A percentile compares a stretch with the other conserved stretches of the same genome.
These are phyloP conservation scores for Simplicillium sp. DNA, from an alignment of 2,329 filamentous ascomycete species.

Conservation along the genomic window DNA sequence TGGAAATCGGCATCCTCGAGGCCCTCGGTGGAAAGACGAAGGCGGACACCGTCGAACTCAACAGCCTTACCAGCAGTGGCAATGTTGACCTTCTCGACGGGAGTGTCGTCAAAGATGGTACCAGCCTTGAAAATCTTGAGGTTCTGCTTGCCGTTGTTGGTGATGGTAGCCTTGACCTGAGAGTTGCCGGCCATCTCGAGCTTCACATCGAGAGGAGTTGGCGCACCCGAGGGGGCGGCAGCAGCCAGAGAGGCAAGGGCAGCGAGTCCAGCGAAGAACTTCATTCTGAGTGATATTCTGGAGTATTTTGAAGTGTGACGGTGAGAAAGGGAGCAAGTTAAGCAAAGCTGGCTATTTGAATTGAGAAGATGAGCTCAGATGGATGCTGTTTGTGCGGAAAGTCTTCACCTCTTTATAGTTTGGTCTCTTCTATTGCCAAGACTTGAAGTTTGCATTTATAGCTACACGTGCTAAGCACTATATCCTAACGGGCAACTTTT, in stretches of 20 bases:
- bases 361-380: no score
- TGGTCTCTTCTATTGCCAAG: no score
- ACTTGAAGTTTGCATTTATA: no score
- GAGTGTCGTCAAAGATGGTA: conserved; percentile 33
- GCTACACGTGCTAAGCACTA: no score
- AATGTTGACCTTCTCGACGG: conserved; percentile 38
- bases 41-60: conserved; percentile 39
- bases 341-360: no score
- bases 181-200: conserved; percentile 34
- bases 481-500: no score
- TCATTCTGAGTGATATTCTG: background rate
- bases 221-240: conserved; percentile 16
- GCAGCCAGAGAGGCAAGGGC: conserved; percentile 20
- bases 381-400: no score
- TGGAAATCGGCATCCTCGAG: conserved; percentile 36
- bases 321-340: no score
- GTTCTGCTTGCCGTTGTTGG: conserved; percentile 33
- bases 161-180: conserved; percentile 35
- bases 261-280: conserved; percentile 3
- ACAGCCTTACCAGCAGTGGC: conserved; percentile 31
- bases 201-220: conserved; percentile 24
- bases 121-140: conserved; percentile 39
- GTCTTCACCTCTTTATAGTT: no score
- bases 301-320: no score
- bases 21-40: conserved; percentile 30